A percentile compares a stretch with the other conserved stretches of the same genome.
phyloP scores from a whole-genome alignment of 129 eudicot genomes.

The Scalesia atractyloides region DNA sequence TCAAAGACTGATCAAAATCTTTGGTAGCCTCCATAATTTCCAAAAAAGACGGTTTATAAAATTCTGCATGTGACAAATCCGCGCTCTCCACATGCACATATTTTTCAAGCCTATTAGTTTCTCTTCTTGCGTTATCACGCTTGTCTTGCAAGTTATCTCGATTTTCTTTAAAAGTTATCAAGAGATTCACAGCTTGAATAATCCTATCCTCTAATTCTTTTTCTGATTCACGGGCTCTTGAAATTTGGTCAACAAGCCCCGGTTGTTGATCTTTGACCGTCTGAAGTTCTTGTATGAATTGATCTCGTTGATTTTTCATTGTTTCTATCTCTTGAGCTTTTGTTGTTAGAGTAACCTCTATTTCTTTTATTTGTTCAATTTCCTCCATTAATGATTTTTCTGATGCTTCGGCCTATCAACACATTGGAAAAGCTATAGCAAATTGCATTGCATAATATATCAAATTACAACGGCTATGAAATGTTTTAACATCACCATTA shows the following conservation, averaged over 20 bases:
- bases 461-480: conserved; percentile 11
- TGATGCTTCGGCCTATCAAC: conserved; percentile 63
- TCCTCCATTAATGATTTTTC: conserved; percentile 53
- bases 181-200: conserved; percentile 74
- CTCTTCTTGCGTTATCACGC: conserved; percentile 44
- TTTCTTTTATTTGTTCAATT: conserved; percentile 45
- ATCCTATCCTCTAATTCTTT: conserved; percentile 79
- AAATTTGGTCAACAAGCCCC: conserved; percentile 48
- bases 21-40: conserved; percentile 80
- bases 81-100: conserved; percentile 26
- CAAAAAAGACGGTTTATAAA: conserved; percentile 50
- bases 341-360: conserved; percentile 43
- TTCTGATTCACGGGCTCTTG: conserved; percentile 42
- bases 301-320: conserved; percentile 48
- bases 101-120: conserved; percentile 39
- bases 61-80: conserved; percentile 28
- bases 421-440: conserved; percentile 16
- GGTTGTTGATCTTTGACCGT: conserved; percentile 46
- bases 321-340: conserved; percentile 55
- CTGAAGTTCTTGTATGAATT: conserved; percentile 50
- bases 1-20: conserved; percentile 62
- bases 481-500: neutral
- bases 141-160: conserved; percentile 63
- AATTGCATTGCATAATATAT: conserved; percentile 15
- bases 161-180: conserved; percentile 55